phyloP scores from a whole-genome alignment of 2,329 filamentous ascomycete genomes.

The Herpotrichia juniperi region DNA sequence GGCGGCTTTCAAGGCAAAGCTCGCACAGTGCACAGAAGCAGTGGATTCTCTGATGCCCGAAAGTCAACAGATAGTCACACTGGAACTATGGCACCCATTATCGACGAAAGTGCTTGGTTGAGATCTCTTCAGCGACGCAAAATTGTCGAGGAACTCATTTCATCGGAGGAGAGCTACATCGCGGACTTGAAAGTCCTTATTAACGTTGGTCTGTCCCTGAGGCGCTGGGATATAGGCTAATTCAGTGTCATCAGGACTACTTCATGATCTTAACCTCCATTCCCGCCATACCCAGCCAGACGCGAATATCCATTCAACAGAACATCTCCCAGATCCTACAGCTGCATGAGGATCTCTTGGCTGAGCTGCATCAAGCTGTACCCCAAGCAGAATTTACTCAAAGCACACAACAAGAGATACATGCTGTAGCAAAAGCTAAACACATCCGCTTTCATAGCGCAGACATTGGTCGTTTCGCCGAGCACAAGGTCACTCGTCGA shows the following conservation, averaged over 20 bases:
- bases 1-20: slow-evolving; percentile 65
- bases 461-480: slow-evolving; percentile 49
- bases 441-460: slow-evolving; percentile 57
- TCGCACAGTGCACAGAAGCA: slow-evolving; percentile 65
- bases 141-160: slow-evolving; percentile 83
- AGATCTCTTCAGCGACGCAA: slow-evolving; percentile 77
- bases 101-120: slow-evolving; percentile 73
- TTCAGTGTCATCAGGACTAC: slow-evolving; percentile 41
- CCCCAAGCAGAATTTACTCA: slow-evolving; percentile 65
- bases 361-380: slow-evolving; percentile 72
- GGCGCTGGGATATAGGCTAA: neutral
- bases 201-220: slow-evolving; percentile 65
- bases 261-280: slow-evolving; percentile 71
- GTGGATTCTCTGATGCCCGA: slow-evolving; percentile 65
- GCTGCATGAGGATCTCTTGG: slow-evolving; percentile 81
- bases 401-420: slow-evolving; percentile 36
- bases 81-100: slow-evolving; percentile 49
- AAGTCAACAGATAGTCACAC: slow-evolving; percentile 64
- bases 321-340: slow-evolving; percentile 81
- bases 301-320: slow-evolving; percentile 75
- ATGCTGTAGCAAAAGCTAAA: slow-evolving; percentile 42
- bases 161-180: slow-evolving; percentile 87
- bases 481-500: slow-evolving; percentile 39
- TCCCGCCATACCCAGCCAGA: slow-evolving; percentile 66
- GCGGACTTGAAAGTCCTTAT: slow-evolving; percentile 84